Percentiles rank a stretch among this genome's conserved stretches.
phyloP scores from a whole-genome alignment of 1,284 basidiomycete genomes.

The Takashimella koratensis region DNA sequence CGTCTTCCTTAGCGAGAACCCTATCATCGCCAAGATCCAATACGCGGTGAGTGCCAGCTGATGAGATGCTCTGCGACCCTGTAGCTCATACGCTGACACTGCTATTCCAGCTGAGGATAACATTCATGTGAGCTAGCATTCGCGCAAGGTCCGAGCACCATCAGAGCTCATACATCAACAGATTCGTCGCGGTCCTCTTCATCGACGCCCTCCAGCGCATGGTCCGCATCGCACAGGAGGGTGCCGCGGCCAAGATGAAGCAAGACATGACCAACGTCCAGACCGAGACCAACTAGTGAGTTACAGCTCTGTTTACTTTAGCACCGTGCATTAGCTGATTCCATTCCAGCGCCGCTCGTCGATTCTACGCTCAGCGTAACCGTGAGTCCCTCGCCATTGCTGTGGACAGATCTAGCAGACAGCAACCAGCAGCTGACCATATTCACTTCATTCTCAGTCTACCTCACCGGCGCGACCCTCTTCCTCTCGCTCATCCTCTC shows the following conservation, averaged over 20 bases:
- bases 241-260: conserved; percentile 63
- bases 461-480: conserved; percentile 86
- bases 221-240: conserved; percentile 68
- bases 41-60: conserved; percentile 48
- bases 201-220: conserved; percentile 86
- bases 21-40: conserved; percentile 53
- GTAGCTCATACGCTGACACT: neutral
- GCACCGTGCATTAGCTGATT: conserved; percentile 1
- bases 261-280: conserved; percentile 63
- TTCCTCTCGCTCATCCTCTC: conserved; percentile 92
- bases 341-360: conserved; percentile 61
- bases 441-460: too few species aligned
- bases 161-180: too few species aligned
- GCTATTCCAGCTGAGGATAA: conserved; percentile 67
- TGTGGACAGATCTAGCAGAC: too few species aligned
- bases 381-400: conserved; percentile 34
- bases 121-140: conserved; percentile 81
- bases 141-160: too few species aligned
- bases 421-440: too few species aligned
- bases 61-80: too few species aligned
- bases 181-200: conserved; percentile 72
- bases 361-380: conserved; percentile 77
- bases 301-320: neutral
- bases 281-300: conserved; percentile 71
- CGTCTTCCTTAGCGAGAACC: conserved; percentile 51